These are phyloP conservation scores for Talaromyces sp. DNA, from an alignment of 2,329 filamentous ascomycete species.

Conservation along the genomic window DNA sequence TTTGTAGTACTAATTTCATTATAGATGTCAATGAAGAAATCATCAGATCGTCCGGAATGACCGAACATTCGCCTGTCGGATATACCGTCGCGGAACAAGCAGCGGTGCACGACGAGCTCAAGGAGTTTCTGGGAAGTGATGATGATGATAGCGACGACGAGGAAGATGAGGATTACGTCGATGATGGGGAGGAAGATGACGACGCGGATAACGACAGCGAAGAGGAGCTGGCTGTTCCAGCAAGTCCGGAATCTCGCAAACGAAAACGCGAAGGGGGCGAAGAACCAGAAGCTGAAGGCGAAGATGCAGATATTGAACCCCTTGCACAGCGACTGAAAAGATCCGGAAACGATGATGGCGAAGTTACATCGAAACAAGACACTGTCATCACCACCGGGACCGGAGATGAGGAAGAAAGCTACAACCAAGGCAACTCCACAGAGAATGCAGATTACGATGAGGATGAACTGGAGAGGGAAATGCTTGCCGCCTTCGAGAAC, in stretches of 20 bases:
- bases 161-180: constrained; percentile 32
- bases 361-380: neutral
- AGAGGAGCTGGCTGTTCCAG: neutral
- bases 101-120: constrained; percentile 67
- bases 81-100: constrained; percentile 63
- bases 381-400: constrained; percentile 15
- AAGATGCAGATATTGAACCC: constrained; percentile 32
- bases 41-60: constrained; percentile 49
- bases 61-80: constrained; percentile 50
- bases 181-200: constrained; percentile 4
- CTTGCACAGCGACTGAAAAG: constrained; percentile 40
- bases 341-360: constrained; percentile 36
- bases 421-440: constrained; percentile 25
- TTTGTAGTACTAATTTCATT: neutral
- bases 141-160: constrained; percentile 51
- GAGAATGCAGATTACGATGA: constrained; percentile 42
- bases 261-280: constrained; percentile 34
- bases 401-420: constrained; percentile 28
- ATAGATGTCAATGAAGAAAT: constrained; percentile 45
- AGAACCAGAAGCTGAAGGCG: constrained; percentile 19
- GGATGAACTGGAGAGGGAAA: constrained; percentile 50
- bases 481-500: constrained; percentile 58
- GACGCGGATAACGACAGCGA: neutral
- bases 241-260: constrained; percentile 19
- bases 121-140: constrained; percentile 62